phyloP scores from a whole-genome alignment of 371 early-diverging fungal genomes.

The Mucor racemosus region DNA sequence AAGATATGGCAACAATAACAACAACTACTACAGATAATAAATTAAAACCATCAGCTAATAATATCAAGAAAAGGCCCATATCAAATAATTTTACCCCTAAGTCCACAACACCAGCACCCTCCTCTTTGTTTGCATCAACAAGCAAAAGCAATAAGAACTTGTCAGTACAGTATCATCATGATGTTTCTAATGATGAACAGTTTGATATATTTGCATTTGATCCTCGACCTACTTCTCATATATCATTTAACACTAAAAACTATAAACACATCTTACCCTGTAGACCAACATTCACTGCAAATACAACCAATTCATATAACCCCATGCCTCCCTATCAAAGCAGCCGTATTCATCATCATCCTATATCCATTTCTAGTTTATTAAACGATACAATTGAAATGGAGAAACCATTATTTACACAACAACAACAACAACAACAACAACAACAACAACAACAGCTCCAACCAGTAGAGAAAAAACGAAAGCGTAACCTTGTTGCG shows the following conservation, averaged over 20 bases:
- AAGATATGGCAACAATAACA: not conserved
- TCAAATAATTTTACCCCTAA: slow-evolving; percentile 8
- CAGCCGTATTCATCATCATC: not conserved
- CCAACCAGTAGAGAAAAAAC: slow-evolving; percentile 21
- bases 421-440: not conserved
- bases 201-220: slow-evolving; percentile 28
- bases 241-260: not conserved
- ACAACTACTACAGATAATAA: slow-evolving; percentile 11
- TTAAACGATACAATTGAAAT: not conserved
- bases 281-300: not conserved
- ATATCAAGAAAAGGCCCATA: slow-evolving; percentile 9
- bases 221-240: not conserved
- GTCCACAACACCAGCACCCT: slow-evolving; percentile 22
- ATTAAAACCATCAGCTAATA: not conserved
- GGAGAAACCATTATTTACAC: not conserved
- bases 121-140: slow-evolving; percentile 17
- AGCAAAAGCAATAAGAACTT: not conserved
- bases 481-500: slow-evolving; percentile 27
- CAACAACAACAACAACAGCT: not conserved
- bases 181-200: too few relatives aligned
- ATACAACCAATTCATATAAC: not conserved
- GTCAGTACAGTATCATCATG: too few relatives aligned
- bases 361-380: not conserved
- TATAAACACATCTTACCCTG: not conserved
- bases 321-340: not conserved